Base-by-base conservation (phyloP, 2,329 filamentous ascomycete species). In the Exophiala mesophila region DNA sequence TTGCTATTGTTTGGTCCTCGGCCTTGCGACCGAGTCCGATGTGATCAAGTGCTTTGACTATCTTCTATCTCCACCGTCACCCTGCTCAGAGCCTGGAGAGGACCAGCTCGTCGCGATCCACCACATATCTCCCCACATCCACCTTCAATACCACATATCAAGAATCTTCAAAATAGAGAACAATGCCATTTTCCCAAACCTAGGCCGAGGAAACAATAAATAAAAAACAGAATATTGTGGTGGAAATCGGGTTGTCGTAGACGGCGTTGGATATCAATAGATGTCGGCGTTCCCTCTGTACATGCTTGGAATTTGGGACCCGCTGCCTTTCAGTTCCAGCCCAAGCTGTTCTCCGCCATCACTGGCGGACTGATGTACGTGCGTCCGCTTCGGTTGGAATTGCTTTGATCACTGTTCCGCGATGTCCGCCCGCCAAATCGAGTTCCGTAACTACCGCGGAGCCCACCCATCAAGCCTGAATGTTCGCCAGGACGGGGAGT, bases 261-360 rank as follows among this genome's bases (percentile, higher is more conserved):
- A 38, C 45, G 43, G 47, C 49, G 44, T 49, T 26, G 41, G 36
- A 32, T 34, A 36, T 37, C 19, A 24, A 13, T 47, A 24, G 31
- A 17, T 28, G 34, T 41, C 24, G 31, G 31, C 35, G 40, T 36
- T 23, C 39, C 43, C 36, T 29, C 42, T 47, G 43, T 45, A 52
- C 37, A 52, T 40, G 19, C 36, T 23, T 32, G 16, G 13, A 32
- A 15, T 16, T 16, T 21, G 30, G 16, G 37, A 36, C 24, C 32
- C 23, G 16, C 10, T 19, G 21, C 28, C 19, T n/a, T 32, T 80
- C 75, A 96, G 72, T 94, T 94, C 89, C 89, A 96, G 58, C 89
- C 89, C 54, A 96, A 77, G 38, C 88, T 94, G 74, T 96, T 96
- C 71, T 94, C 88, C 3, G 88, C 84, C 64, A 89, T 89, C 51